Evolutionary conservation across 805 yeast species (phyloP).

Genomic region (Brettanomyces anomalus): DNA sequence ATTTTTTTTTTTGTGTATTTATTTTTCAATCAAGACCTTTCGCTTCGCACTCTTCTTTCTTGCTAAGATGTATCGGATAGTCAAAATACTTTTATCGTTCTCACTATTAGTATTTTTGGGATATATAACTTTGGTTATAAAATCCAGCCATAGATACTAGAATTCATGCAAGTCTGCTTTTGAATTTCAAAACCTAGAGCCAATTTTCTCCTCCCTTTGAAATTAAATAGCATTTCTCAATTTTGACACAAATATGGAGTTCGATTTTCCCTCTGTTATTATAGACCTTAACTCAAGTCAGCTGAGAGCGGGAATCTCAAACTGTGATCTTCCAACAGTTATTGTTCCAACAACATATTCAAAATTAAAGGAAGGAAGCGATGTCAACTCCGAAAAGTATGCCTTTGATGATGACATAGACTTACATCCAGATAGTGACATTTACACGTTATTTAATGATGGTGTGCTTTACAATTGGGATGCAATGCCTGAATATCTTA

Average conservation of each 20-base stretch:
- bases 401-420: conserved; percentile 34
- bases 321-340: conserved; percentile 52
- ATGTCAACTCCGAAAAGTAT: conserved; percentile 8
- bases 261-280: conserved; percentile 48
- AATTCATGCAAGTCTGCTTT: no score
- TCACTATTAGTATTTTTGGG: no score
- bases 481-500: conserved; percentile 58
- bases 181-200: no score
- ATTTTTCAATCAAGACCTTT: no score
- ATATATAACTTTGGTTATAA: no score
- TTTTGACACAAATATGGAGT: conserved; percentile 3
- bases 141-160: no score
- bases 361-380: conserved; percentile 20
- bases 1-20: no score
- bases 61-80: no score
- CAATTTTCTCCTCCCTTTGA: no score
- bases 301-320: conserved; percentile 65
- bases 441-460: conserved; percentile 51
- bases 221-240: no score
- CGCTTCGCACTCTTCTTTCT: no score
- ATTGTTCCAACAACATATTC: conserved; percentile 51
- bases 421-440: conserved; percentile 34
- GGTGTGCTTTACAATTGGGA: conserved; percentile 71
- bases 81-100: no score
- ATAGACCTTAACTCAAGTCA: conserved; percentile 59